phyloP scores from a whole-genome alignment of 1,139 yeast genomes.

The Zygoascus meyerae region DNA sequence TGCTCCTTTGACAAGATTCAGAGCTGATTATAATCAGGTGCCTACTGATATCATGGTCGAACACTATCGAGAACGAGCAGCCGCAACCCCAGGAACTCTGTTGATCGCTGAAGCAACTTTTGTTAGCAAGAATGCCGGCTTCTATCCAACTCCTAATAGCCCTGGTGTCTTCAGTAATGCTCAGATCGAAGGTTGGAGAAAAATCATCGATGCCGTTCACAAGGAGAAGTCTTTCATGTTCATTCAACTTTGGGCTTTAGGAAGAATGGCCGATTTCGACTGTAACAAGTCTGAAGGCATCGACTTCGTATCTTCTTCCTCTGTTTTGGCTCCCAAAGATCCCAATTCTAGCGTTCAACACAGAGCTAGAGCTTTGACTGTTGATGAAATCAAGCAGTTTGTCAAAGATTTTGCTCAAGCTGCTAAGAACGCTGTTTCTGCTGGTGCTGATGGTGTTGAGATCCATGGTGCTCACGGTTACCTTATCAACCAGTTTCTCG shows the following conservation, averaged over 20 bases:
- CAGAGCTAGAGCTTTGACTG: conserved; percentile 38
- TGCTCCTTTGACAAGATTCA: conserved; percentile 51
- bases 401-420: conserved; percentile 38
- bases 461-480: conserved; percentile 69
- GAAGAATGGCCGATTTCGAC: conserved; percentile 33
- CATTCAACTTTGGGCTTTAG: conserved; percentile 40
- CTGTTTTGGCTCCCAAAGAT: conserved; percentile 23
- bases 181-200: conserved; percentile 38
- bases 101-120: conserved; percentile 43
- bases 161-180: conserved; percentile 45
- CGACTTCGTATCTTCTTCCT: conserved; percentile 27
- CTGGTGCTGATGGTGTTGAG: conserved; percentile 68
- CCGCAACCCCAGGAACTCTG: conserved; percentile 47
- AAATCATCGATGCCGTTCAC: conserved; percentile 36
- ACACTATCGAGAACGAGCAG: conserved; percentile 48
- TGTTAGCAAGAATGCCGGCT: conserved; percentile 35
- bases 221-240: conserved; percentile 33
- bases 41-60: conserved; percentile 44
- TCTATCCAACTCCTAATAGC: conserved; percentile 22
- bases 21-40: conserved; percentile 32
- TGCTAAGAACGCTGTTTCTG: conserved; percentile 43
- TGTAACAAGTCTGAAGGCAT: conserved; percentile 28
- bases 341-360: conserved; percentile 28
- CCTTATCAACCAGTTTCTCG: conserved; percentile 45
- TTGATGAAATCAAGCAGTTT: conserved; percentile 39